Evolutionary conservation across 768 basidiomycete species (phyloP).

Genomic region (Kwoniella newhampshirensis): DNA sequence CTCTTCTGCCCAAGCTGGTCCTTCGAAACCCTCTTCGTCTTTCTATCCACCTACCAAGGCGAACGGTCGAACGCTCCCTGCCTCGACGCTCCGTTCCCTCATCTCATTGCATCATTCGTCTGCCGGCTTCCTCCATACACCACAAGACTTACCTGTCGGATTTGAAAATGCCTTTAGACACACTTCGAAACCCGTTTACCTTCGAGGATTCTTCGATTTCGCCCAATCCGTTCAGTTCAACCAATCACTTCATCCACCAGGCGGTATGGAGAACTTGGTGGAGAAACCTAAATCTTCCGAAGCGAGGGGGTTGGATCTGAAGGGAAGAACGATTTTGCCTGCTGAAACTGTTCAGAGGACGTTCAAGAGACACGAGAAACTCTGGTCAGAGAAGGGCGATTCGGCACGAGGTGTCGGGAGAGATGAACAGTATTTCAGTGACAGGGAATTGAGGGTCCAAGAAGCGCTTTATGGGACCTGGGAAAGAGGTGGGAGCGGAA

Average conservation of each 20-base stretch:
- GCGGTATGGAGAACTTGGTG: conserved; percentile 19
- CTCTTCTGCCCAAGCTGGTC: conserved; percentile 2
- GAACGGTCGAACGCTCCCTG: conserved; percentile 18
- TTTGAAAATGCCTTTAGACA: conserved; percentile 36
- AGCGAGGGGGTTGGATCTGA: conserved; percentile 1
- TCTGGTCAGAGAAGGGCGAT: conserved; percentile 15
- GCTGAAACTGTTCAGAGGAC: conserved; percentile 3
- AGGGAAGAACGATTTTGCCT: not conserved
- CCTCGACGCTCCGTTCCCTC: conserved; percentile 33
- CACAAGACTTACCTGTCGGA: conserved; percentile 19
- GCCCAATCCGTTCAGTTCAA: not conserved
- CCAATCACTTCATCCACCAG: conserved; percentile 12
- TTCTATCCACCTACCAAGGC: conserved; percentile 21
- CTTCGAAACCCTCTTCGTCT: conserved; percentile 15
- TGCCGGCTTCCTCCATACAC: conserved; percentile 40
- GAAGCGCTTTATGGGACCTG: conserved; percentile 43
- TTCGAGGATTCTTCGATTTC: conserved; percentile 14
- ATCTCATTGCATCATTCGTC: conserved; percentile 47
- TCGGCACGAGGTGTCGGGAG: not conserved
- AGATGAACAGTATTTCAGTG: conserved; percentile 15
- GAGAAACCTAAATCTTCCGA: conserved; percentile 2
- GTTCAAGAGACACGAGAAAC: conserved; percentile 11
- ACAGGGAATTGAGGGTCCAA: conserved; percentile 35
- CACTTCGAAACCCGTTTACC: conserved; percentile 12
- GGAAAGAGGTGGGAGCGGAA: conserved; percentile 26